These are phyloP conservation scores for Sindora glabra DNA, from an alignment of 306 rosid genomes.

Conservation along the genomic window DNA sequence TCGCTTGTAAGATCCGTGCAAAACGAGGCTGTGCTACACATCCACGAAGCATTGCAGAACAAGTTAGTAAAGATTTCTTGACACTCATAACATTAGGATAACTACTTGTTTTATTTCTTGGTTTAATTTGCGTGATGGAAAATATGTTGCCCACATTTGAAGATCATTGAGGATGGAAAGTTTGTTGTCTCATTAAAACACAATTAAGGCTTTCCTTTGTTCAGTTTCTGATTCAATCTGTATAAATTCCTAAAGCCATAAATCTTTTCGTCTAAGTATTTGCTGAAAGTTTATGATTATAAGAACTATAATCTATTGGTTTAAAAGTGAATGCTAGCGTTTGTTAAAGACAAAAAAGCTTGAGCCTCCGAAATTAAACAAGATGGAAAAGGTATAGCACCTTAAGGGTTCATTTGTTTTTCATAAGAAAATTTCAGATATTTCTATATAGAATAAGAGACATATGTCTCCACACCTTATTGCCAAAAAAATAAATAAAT, in stretches of 20 bases:
- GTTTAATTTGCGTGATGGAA: background rate
- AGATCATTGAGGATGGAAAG: background rate
- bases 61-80: conserved; percentile 42
- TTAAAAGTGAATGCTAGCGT: no score
- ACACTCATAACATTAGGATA: background rate
- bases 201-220: background rate
- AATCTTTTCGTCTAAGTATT: background rate
- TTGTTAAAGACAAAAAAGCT: no score
- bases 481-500: no score
- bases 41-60: conserved; percentile 95
- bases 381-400: no score
- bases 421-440: no score
- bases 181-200: background rate
- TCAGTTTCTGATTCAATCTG: no score
- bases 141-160: background rate
- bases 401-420: no score
- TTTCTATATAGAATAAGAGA: no score
- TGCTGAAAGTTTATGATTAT: background rate
- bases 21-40: conserved; percentile 99
- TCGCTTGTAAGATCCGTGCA: conserved; percentile 95
- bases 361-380: no score
- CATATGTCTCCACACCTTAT: no score
- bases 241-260: background rate
- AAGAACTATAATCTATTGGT: no score
- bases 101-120: background rate